Percentiles rank a stretch among this genome's conserved stretches.
Evolutionary conservation across 176 grass and related monocot genomes (phyloP).

Genomic region (Bolboschoenus planiculmis): DNA sequence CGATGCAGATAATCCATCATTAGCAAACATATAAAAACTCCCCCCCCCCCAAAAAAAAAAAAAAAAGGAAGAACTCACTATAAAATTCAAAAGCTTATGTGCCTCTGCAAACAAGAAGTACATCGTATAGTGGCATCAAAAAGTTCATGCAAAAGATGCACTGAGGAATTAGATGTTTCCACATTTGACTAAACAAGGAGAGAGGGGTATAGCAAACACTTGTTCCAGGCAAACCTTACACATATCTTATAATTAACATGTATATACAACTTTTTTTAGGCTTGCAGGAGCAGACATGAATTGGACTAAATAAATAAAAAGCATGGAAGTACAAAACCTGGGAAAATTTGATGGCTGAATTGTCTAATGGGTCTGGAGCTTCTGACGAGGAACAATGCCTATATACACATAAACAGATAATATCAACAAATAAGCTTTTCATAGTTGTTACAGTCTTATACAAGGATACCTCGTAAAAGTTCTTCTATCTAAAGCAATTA

Average conservation of each 20-base stretch:
- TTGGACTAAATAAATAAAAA: conserved; percentile 7
- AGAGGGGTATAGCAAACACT: neutral
- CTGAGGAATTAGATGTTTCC: neutral
- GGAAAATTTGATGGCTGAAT: conserved; percentile 63
- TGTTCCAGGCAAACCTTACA: neutral
- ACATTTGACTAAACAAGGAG: neutral
- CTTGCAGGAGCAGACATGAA: neutral
- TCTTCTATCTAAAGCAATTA: neutral
- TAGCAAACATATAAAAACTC: neutral
- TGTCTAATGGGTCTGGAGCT: conserved; percentile 50
- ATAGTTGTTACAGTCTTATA: neutral
- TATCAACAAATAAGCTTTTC: neutral
- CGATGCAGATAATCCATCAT: neutral
- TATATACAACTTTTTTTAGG: neutral
- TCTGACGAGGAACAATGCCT: conserved; percentile 57
- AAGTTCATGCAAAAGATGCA: neutral
- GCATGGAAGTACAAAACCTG: conserved; percentile 37
- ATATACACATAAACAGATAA: conserved; percentile 1
- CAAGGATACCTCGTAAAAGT: neutral
- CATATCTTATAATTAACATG: neutral
- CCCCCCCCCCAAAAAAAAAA: neutral
- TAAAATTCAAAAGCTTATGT: conserved; percentile 1
- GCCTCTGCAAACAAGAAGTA: neutral
- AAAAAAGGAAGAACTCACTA: neutral
- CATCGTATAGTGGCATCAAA: neutral